Conservation (phyloP, 2,329 filamentous ascomycete species). For the Pseudogymnoascus sp. region DNA sequence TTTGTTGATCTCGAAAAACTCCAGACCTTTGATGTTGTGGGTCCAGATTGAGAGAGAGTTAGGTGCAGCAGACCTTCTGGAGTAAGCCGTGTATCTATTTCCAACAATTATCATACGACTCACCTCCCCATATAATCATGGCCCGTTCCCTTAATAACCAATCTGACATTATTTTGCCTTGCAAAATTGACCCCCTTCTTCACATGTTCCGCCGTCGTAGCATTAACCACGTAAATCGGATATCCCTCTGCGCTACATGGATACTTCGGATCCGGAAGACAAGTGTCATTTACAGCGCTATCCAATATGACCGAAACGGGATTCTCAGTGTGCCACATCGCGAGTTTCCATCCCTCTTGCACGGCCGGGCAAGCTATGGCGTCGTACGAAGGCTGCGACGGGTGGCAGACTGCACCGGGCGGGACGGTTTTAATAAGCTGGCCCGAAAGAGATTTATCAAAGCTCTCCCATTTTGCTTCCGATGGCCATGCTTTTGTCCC, state of each 20-base stretch:
- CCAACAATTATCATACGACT: slow-evolving; percentile 25
- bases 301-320: slow-evolving; percentile 36
- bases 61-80: slow-evolving; percentile 32
- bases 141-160: slow-evolving; percentile 40
- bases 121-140: slow-evolving; percentile 34
- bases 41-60: slow-evolving; percentile 51
- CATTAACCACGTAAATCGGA: slow-evolving; percentile 36
- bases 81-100: slow-evolving; percentile 22
- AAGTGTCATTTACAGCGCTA: slow-evolving; percentile 46
- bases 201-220: slow-evolving; percentile 22
- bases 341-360: slow-evolving; percentile 30
- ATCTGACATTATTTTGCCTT: slow-evolving; percentile 30
- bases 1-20: slow-evolving; percentile 32
- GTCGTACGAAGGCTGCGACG: slow-evolving; percentile 31
- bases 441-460: slow-evolving; percentile 42
- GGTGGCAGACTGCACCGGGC: slow-evolving; percentile 42
- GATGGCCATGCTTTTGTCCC: slow-evolving; percentile 44
- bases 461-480: slow-evolving; percentile 36
- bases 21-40: slow-evolving; percentile 39
- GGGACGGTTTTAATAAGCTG: slow-evolving; percentile 39
- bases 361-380: slow-evolving; percentile 31
- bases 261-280: slow-evolving; percentile 37
- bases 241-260: slow-evolving; percentile 37
- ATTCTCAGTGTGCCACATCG: slow-evolving; percentile 34
- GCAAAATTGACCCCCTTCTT: slow-evolving; percentile 33